A percentile compares a stretch with the other conserved stretches of the same genome.
Conservation (phyloP, 352 stramenopile species). For the Globisporangium acanthophoron region DNA sequence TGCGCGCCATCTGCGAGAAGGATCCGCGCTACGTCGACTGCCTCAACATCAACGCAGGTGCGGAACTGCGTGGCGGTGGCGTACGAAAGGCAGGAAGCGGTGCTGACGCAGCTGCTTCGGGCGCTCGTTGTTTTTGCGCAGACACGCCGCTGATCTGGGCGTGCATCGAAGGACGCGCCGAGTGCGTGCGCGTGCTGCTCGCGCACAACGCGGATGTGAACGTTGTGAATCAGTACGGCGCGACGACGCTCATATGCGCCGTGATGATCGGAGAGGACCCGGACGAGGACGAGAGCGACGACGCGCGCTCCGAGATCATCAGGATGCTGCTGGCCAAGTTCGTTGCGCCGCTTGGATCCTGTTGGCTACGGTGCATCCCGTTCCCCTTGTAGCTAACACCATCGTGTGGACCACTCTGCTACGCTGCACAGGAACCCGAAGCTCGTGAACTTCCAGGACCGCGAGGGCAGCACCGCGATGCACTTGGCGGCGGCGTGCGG, state of each 20-base stretch:
- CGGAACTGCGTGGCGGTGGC: not conserved
- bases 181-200: constrained; percentile 65
- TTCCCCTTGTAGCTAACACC: not conserved
- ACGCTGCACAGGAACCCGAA: constrained; percentile 31
- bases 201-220: constrained; percentile 55
- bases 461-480: constrained; percentile 79
- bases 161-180: constrained; percentile 67
- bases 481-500: constrained; percentile 70
- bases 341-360: not conserved
- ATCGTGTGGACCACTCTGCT: not conserved
- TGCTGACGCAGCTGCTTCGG: not conserved
- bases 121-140: not conserved
- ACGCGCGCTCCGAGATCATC: constrained; percentile 53
- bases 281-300: constrained; percentile 45
- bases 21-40: constrained; percentile 48
- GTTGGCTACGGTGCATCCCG: not conserved
- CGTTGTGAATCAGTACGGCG: constrained; percentile 64
- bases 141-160: constrained; percentile 81
- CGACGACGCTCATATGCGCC: constrained; percentile 64
- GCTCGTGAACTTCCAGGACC: constrained; percentile 78
- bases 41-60: constrained; percentile 64
- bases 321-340: constrained; percentile 49
- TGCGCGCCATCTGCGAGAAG: constrained; percentile 65
- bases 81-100: too few relatives aligned
- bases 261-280: constrained; percentile 77